Evolutionary conservation across 1,139 yeast genomes (phyloP).

Genomic region (Blastobotrys niveus): DNA sequence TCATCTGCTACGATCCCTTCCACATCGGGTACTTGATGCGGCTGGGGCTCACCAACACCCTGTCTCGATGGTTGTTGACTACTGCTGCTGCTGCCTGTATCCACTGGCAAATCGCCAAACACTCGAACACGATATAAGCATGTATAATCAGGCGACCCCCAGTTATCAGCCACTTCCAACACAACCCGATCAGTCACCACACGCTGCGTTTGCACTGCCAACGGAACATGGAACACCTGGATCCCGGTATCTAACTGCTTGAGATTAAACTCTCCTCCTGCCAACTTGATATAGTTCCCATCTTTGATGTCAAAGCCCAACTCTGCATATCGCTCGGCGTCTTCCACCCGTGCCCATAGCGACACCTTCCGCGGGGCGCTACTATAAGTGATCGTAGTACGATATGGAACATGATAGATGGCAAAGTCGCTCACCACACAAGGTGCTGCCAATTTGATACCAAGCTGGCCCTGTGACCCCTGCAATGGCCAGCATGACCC

Average conservation of each 20-base stretch:
- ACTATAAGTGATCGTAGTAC: slow-evolving; percentile 26
- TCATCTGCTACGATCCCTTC: neutral
- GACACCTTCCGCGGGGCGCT: slow-evolving; percentile 32
- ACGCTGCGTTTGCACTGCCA: slow-evolving; percentile 17
- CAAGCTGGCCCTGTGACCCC: slow-evolving; percentile 31
- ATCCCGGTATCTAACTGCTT: slow-evolving; percentile 22
- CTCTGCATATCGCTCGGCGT: neutral
- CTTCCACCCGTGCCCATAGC: slow-evolving; percentile 28
- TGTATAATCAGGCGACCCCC: slow-evolving; percentile 34
- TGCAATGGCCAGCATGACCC: slow-evolving; percentile 38
- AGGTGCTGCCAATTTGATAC: slow-evolving; percentile 27
- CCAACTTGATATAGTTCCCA: slow-evolving; percentile 24
- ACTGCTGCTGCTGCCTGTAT: too few species aligned
- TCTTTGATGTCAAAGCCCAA: slow-evolving; percentile 4
- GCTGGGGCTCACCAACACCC: neutral
- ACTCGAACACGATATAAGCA: slow-evolving; percentile 34
- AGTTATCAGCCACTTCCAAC: slow-evolving; percentile 29
- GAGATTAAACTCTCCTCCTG: slow-evolving; percentile 29
- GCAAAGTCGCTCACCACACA: slow-evolving; percentile 29
- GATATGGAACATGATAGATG: slow-evolving; percentile 30
- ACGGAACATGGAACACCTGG: slow-evolving; percentile 31
- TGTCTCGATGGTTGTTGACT: neutral
- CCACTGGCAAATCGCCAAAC: slow-evolving; percentile 24
- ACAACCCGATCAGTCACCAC: slow-evolving; percentile 23
- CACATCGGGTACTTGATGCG: neutral